phyloP scores from a whole-genome alignment of 768 basidiomycete species.

The Pulveroboletus ravenelii region DNA sequence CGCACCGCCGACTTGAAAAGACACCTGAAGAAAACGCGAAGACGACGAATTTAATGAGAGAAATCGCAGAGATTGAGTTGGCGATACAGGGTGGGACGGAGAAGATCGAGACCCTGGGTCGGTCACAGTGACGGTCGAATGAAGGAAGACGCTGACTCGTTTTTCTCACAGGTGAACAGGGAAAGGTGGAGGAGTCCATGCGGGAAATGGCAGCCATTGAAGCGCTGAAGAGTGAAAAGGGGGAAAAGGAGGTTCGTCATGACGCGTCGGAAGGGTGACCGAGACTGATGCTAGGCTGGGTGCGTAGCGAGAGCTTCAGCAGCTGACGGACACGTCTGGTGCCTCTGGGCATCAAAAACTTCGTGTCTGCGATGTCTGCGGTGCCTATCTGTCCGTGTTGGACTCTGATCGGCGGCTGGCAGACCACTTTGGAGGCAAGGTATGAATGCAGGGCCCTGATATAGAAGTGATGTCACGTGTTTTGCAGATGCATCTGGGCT shows the following conservation, averaged over 20 bases:
- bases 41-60: constrained; percentile 97
- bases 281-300: constrained; percentile 9
- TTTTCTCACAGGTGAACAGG: constrained; percentile 73
- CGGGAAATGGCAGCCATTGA: constrained; percentile 96
- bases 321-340: constrained; percentile 95
- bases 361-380: constrained; percentile 99
- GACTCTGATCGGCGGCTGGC: constrained; percentile 98
- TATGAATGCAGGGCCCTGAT: constrained; percentile 28
- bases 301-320: constrained; percentile 81
- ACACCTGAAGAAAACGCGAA: constrained; percentile 99
- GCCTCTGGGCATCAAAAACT: constrained; percentile 99
- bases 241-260: constrained; percentile 79
- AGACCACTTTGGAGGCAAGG: constrained; percentile 99
- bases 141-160: background rate
- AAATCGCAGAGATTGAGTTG: constrained; percentile 98
- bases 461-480: constrained; percentile 28
- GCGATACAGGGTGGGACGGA: constrained; percentile 98
- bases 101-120: constrained; percentile 92
- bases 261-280: background rate
- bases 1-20: constrained; percentile 95
- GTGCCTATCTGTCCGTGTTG: constrained; percentile 96
- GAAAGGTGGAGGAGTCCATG: constrained; percentile 99
- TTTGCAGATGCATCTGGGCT: constrained; percentile 94
- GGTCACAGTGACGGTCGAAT: constrained; percentile 23
- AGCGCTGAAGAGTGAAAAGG: constrained; percentile 92